Conservation (phyloP, 164 flowering plant species). For the Tetrastigma voinierianum region DNA sequence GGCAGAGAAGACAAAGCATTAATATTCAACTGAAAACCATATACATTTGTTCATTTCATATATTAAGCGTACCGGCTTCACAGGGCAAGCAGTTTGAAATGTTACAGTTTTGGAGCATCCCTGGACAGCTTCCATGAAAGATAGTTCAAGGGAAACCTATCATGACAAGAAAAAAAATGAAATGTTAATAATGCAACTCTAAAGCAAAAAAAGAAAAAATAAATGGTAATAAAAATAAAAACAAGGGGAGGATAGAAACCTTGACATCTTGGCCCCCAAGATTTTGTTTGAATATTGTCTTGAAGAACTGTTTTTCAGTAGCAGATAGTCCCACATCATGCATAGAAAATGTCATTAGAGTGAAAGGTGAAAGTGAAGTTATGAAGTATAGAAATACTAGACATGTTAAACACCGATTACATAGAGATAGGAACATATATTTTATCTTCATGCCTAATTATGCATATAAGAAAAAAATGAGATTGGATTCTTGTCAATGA, state of each 20-base stretch:
- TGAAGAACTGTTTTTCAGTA: slow-evolving; percentile 42
- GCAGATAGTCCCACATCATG: slow-evolving; percentile 3
- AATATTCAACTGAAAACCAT: no score
- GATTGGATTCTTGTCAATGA: no score
- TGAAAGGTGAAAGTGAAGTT: not conserved
- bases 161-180: not conserved
- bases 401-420: no score
- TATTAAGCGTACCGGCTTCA: slow-evolving; percentile 56
- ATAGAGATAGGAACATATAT: no score
- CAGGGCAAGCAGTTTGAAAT: slow-evolving; percentile 72
- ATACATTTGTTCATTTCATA: no score
- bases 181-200: not conserved
- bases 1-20: not conserved
- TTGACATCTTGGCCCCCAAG: slow-evolving; percentile 66
- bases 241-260: slow-evolving; percentile 28
- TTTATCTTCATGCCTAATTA: no score
- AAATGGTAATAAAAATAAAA: no score
- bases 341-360: slow-evolving; percentile 11
- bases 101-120: slow-evolving; percentile 82
- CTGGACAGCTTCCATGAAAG: slow-evolving; percentile 98
- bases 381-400: not conserved
- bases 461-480: no score
- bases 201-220: not conserved
- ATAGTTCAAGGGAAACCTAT: slow-evolving; percentile 68
- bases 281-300: slow-evolving; percentile 31